Base-by-base conservation (phyloP, 768 basidiomycete species). In the Mycena galericulata region DNA sequence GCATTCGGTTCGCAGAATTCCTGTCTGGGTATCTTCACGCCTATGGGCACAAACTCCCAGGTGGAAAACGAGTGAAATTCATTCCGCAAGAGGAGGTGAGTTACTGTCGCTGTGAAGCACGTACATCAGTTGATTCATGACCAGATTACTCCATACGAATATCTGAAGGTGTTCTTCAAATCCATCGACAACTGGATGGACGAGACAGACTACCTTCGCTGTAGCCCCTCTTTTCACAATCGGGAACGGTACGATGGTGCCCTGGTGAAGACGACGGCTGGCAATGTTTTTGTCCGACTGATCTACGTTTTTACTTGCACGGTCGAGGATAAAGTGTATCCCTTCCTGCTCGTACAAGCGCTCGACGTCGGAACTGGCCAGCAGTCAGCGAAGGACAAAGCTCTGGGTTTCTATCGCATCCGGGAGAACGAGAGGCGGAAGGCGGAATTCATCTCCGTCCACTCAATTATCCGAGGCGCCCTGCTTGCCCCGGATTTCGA, bases 281-380 rank as follows among this genome's bases (percentile, higher is more conserved):
- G 63, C 2, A 29, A 32, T 11, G 63, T 76, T 11, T 78, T 78
- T n/a, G 66, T 64, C 2, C 46, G 34, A 14, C 62, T 78, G 0
- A 24, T 73, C 3, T 49, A 70, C 24, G 27, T 78, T 6, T 79
- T 78, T 27, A 62, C 57, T 0, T 74, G 70, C 32, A n/a, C 14
- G 2, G 32, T 76, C 26, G 65, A 40, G 4, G 49, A 62, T 2
- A 46, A 47, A 34, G 6, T 20, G 22, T 68, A 61, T 27, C 54
- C 68, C 0, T 62, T 77, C 9, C 70, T 69, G 1, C 65, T 78
- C 1, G 61, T 78, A 5, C 75, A 71, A 14, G 62, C 73, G 2
- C 66, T 71, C 10, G 68, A 76, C 27, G 38, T 57, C 71, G 29
- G 34, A 53, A n/a, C 55, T 68, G 27, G 63, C 27, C 58, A n/a